phyloP scores from a whole-genome alignment of 805 yeast genomes.

The Candida arabinofermentans region DNA sequence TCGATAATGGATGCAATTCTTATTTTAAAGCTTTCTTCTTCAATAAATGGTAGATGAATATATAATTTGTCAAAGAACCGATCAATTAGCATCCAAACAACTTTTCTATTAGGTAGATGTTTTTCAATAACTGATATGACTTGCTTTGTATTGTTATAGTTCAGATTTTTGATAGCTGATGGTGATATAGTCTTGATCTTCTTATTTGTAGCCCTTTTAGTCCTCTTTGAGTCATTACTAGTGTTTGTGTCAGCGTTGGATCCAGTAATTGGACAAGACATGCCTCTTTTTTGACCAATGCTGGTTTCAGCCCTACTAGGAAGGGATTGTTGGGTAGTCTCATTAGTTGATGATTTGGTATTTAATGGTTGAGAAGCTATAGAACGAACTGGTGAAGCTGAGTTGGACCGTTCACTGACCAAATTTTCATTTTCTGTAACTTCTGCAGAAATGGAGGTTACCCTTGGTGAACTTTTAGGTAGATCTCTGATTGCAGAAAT shows the following conservation, averaged over 20 bases:
- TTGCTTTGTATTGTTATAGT: conserved; percentile 39
- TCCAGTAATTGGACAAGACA: conserved; percentile 20
- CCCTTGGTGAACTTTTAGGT: conserved; percentile 21
- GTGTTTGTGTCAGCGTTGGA: conserved; percentile 7
- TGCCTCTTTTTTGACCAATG: conserved; percentile 8
- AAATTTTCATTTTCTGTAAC: conserved; percentile 12
- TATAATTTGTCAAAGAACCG: conserved; percentile 58
- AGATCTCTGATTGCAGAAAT: conserved; percentile 27
- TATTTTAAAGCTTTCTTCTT: conserved; percentile 47
- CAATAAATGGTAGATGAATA: conserved; percentile 63
- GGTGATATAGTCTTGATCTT: conserved; percentile 28
- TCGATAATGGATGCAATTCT: conserved; percentile 46
- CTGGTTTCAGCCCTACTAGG: too few relatives aligned
- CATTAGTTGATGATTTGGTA: not conserved
- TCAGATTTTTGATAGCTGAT: conserved; percentile 31
- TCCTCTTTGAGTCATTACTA: conserved; percentile 9
- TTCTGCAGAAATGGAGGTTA: conserved; percentile 24
- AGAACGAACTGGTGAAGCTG: not conserved
- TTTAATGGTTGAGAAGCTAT: not conserved
- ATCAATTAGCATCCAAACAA: conserved; percentile 53
- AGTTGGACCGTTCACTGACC: not conserved
- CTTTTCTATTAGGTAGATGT: conserved; percentile 49
- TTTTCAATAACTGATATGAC: conserved; percentile 38
- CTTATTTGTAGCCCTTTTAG: conserved; percentile 15
- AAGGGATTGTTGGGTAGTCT: too few relatives aligned